Conservation (phyloP, 371 early-diverging fungal genomes). For the Mucor indicus region DNA sequence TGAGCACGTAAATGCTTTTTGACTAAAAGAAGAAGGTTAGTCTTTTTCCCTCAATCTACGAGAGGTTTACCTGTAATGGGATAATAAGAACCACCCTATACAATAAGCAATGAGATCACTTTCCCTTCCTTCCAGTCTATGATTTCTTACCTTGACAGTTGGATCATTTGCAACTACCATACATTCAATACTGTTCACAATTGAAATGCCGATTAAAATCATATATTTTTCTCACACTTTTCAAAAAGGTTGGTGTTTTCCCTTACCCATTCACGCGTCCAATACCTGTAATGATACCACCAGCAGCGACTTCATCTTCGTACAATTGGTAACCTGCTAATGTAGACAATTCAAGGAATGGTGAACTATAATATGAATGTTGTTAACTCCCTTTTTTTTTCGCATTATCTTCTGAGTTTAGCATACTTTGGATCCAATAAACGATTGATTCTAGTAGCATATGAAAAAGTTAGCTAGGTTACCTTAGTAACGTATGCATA, state of each 20-base stretch:
- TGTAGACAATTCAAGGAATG: slow-evolving; percentile 94
- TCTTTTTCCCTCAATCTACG: background rate
- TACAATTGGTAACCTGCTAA: slow-evolving; percentile 93
- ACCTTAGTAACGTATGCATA: background rate
- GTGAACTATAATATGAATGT: slow-evolving; percentile 55
- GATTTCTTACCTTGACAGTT: slow-evolving; percentile 66
- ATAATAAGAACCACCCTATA: slow-evolving; percentile 95
- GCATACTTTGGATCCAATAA: slow-evolving; percentile 87
- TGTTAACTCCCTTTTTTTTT: background rate
- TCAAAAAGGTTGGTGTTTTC: slow-evolving; percentile 11
- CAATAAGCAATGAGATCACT: slow-evolving; percentile 35
- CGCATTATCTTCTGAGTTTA: slow-evolving; percentile 5
- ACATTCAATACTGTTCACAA: slow-evolving; percentile 73
- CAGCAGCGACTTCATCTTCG: slow-evolving; percentile 86
- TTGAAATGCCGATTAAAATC: no score
- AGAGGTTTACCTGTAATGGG: slow-evolving; percentile 74
- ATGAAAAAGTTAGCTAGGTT: background rate
- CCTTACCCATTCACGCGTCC: slow-evolving; percentile 90
- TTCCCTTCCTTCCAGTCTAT: no score
- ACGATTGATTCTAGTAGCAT: slow-evolving; percentile 63
- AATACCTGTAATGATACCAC: slow-evolving; percentile 96
- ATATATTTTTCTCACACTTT: background rate
- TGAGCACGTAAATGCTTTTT: slow-evolving; percentile 98
- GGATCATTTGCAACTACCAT: slow-evolving; percentile 97
- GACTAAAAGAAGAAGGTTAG: slow-evolving; percentile 45